phyloP scores from a whole-genome alignment of 352 stramenopile species.

The Aphanomyces astaci region DNA sequence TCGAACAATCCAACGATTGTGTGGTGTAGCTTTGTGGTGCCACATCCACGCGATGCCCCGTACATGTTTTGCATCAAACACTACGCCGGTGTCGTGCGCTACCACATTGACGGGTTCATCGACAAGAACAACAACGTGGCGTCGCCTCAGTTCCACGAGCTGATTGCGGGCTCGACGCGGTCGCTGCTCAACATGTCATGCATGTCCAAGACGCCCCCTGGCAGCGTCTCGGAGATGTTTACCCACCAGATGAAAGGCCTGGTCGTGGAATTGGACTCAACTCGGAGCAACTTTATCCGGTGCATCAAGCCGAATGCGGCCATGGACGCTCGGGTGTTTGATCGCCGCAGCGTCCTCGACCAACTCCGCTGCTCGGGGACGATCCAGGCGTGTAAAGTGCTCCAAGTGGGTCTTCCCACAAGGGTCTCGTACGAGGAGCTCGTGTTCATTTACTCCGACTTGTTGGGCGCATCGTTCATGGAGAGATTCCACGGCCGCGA shows the following conservation, averaged over 20 bases:
- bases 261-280: conserved; percentile 30
- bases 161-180: conserved; percentile 8
- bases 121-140: conserved; percentile 67
- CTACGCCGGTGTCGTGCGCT: conserved; percentile 69
- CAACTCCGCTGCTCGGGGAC: conserved; percentile 27
- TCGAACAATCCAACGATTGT: no score
- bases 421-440: conserved; percentile 79
- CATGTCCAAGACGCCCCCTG: neutral
- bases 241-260: conserved; percentile 33
- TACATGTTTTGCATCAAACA: conserved; percentile 79
- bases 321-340: conserved; percentile 22
- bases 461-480: conserved; percentile 46
- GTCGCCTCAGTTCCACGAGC: conserved; percentile 19
- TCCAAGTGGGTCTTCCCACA: conserved; percentile 70
- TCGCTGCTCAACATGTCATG: neutral
- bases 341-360: conserved; percentile 24
- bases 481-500: conserved; percentile 68
- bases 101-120: conserved; percentile 65
- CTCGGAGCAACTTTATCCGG: conserved; percentile 32
- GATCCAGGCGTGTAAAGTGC: conserved; percentile 56
- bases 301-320: conserved; percentile 30
- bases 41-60: conserved; percentile 68
- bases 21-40: conserved; percentile 26
- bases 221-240: conserved; percentile 24
- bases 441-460: conserved; percentile 65